Evolutionary conservation across 805 yeast genomes (phyloP).

Genomic region (Wickerhamiella galacta): DNA sequence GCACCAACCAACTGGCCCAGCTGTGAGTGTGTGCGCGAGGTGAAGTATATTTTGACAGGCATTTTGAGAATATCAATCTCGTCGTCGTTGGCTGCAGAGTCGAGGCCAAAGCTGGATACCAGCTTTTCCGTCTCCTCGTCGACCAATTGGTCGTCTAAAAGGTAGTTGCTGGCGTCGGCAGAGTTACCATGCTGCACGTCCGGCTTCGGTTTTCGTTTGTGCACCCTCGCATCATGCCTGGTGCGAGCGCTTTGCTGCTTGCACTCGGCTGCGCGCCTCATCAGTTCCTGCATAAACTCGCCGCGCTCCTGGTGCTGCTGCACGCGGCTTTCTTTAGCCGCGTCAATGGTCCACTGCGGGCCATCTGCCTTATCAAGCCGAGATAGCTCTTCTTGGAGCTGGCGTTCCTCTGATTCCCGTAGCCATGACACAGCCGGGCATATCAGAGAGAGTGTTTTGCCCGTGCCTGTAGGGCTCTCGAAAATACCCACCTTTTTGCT

Average conservation of each 20-base stretch:
- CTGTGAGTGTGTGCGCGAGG: conserved; percentile 88
- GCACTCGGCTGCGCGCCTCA: conserved; percentile 6
- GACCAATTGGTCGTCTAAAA: conserved; percentile 6
- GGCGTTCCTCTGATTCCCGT: conserved; percentile 25
- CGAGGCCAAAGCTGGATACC: no score
- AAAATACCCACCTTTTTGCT: conserved; percentile 54
- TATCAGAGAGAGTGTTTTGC: conserved; percentile 74
- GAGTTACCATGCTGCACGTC: background rate
- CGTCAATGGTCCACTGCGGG: conserved; percentile 50
- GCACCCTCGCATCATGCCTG: background rate
- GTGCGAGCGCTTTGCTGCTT: background rate
- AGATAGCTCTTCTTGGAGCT: conserved; percentile 8
- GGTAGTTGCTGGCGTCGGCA: conserved; percentile 3
- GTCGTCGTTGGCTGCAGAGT: no score
- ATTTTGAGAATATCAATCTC: conserved; percentile 10
- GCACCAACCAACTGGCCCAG: conserved; percentile 66
- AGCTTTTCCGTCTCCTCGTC: conserved; percentile 5
- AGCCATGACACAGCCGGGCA: conserved; percentile 81
- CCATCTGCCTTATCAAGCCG: conserved; percentile 33
- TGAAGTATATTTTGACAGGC: conserved; percentile 40
- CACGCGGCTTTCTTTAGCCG: conserved; percentile 18
- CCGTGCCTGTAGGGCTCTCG: conserved; percentile 89
- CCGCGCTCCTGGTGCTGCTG: conserved; percentile 9
- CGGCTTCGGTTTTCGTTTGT: background rate
- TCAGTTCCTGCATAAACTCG: conserved; percentile 17